Evolutionary conservation across 176 grass and related monocot genomes (phyloP), one percentile per base, ranked within the genome.

Genomic region (Aegilops sharonensis): DNA sequence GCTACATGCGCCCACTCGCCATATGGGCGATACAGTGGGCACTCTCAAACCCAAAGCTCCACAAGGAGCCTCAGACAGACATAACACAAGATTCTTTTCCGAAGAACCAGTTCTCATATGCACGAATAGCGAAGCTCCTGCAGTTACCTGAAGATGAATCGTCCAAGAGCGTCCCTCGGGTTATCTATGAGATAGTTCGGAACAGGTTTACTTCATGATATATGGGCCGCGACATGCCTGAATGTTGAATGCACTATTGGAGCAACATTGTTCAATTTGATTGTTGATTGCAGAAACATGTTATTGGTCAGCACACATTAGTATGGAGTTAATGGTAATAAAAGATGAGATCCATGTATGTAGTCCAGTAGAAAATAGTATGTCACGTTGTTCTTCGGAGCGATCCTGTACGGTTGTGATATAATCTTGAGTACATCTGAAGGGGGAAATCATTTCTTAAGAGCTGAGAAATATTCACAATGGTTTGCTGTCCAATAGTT

Each of bases 11-110:
- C 37, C 96, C 96, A 30, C 92, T 95, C 40, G 93, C 90, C 34
- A 91, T 98, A 77, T 98, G 96, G 96, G 90, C 96, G 7, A 98
- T 98, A 59, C 96, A 98, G 67, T 98, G 93, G 91, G 93, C 96
- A 4, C 88, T 98, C 5, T 94, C 96, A 11, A 78, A 73, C 14
- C 90, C 93, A 14, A 94, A 91, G 73, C 91, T 92, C 57, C 71
- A 94, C 48, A 79, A 39, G 30, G 89, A 84, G 52, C 31, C 88
- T 30, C 45, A 64, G 37, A 71, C 48, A 47, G 90, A 87, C 40
- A 67, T 80, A 24, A 65, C 78, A 30, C 78, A 94, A 62, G 83
- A 45, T 73, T 78, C 85, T 62, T 85, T 89, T 64, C 71, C 82
- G 18, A 98, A 87, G 27, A 83, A 91, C 30, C 83, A 86, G 37